These are phyloP conservation scores for Starmerella khaoyaiensis DNA, from an alignment of 805 yeast species.

Conservation along the genomic window DNA sequence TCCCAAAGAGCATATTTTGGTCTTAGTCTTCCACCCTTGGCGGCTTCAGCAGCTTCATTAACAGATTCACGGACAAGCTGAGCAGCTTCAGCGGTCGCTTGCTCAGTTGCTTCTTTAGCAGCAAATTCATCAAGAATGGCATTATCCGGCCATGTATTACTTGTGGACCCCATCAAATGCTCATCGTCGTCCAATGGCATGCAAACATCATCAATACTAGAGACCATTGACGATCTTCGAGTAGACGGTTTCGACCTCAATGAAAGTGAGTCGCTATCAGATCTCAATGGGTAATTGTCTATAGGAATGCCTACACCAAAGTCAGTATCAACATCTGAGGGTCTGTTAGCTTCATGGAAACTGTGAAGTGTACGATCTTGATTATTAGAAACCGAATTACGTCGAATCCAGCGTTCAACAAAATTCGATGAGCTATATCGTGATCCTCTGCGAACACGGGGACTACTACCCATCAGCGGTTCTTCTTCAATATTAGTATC, in stretches of 20 bases:
- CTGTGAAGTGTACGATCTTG: slow-evolving; percentile 9
- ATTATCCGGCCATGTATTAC: slow-evolving; percentile 68
- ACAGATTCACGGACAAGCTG: slow-evolving; percentile 31
- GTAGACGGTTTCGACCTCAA: slow-evolving; percentile 48
- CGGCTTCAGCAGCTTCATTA: slow-evolving; percentile 40
- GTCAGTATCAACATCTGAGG: slow-evolving; percentile 11
- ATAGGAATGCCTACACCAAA: slow-evolving; percentile 21
- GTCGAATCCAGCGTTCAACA: slow-evolving; percentile 23
- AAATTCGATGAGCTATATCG: slow-evolving; percentile 10
- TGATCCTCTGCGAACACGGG: slow-evolving; percentile 12
- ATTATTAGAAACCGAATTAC: slow-evolving; percentile 9
- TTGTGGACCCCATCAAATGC: slow-evolving; percentile 20
- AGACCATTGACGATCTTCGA: slow-evolving; percentile 43
- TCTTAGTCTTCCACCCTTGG: slow-evolving; percentile 44
- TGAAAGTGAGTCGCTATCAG: slow-evolving; percentile 15
- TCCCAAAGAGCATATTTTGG: slow-evolving; percentile 72
- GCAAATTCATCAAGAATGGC: slow-evolving; percentile 63
- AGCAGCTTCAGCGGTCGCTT: slow-evolving; percentile 25
- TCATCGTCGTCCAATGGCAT: slow-evolving; percentile 51
- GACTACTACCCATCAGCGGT: slow-evolving; percentile 2
- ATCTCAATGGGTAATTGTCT: slow-evolving; percentile 7
- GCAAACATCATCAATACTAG: slow-evolving; percentile 86
- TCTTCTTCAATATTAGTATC: not conserved
- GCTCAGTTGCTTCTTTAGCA: slow-evolving; percentile 46
- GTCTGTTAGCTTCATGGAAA: not conserved